Percentiles rank a stretch among this genome's conserved stretches.
Conservation (phyloP, 1,284 basidiomycete species). For the Ganoderma multipileum region DNA sequence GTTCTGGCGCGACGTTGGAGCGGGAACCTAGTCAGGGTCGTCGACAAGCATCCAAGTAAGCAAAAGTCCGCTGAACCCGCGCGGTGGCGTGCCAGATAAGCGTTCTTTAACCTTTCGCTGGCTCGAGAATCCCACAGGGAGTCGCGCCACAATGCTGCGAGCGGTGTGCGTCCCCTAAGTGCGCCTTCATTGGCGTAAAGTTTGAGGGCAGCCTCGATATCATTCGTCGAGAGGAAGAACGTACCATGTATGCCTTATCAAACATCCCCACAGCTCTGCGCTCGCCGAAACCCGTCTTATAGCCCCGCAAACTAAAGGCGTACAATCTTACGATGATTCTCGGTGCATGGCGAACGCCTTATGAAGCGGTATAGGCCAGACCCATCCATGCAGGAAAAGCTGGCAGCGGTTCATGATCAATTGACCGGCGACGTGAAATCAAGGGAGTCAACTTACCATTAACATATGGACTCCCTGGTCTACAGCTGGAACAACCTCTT, state of each 20-base stretch:
- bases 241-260: neutral
- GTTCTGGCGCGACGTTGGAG: neutral
- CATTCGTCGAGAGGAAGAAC: conserved; percentile 3
- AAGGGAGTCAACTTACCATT: neutral
- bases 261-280: neutral
- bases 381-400: neutral
- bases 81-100: neutral
- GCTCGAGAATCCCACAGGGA: neutral
- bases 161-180: neutral
- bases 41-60: neutral
- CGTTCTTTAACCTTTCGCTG: neutral
- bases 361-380: neutral
- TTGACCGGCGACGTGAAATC: neutral
- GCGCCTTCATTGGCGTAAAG: neutral
- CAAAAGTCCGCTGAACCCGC: neutral
- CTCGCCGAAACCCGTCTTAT: neutral
- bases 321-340: neutral
- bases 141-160: neutral
- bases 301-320: neutral
- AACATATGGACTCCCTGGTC: too few relatives aligned
- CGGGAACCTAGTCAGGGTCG: neutral
- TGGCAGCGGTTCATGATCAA: neutral
- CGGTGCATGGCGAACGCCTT: neutral
- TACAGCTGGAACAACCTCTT: too few relatives aligned
- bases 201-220: neutral